These are phyloP conservation scores for Lyophyllum shimeji DNA, from an alignment of 768 basidiomycete species.

Conservation along the genomic window DNA sequence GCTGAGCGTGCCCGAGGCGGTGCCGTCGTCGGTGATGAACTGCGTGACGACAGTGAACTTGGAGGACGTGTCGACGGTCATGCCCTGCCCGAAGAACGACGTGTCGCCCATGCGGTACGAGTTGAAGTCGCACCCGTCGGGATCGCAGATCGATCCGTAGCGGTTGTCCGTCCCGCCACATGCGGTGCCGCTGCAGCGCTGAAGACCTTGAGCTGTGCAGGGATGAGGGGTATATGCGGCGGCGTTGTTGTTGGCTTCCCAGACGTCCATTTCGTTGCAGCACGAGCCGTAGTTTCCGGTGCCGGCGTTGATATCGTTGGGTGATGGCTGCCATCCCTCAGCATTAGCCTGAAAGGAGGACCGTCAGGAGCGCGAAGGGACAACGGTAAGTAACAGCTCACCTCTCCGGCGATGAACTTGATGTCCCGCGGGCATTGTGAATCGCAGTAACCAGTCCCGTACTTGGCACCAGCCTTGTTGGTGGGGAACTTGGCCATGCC, in stretches of 20 bases:
- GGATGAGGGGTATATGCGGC: constrained; percentile 53
- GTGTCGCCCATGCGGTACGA: constrained; percentile 52
- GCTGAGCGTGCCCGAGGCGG: constrained; percentile 45
- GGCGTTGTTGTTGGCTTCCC: constrained; percentile 55
- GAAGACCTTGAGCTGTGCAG: constrained; percentile 39
- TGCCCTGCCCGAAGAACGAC: constrained; percentile 46
- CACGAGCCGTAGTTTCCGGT: constrained; percentile 46
- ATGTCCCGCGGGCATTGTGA: constrained; percentile 62
- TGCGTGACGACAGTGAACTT: constrained; percentile 61
- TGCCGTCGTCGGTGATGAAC: constrained; percentile 27
- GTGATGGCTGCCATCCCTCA: constrained; percentile 35
- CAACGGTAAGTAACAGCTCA: constrained; percentile 19
- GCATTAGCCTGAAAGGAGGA: constrained; percentile 40
- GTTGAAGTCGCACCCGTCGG: constrained; percentile 63
- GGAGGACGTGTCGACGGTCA: constrained; percentile 48
- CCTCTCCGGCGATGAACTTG: constrained; percentile 63
- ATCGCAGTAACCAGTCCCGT: constrained; percentile 47
- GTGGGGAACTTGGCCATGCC: constrained; percentile 41
- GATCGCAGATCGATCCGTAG: constrained; percentile 48
- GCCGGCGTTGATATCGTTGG: constrained; percentile 44
- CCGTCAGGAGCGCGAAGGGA: not conserved
- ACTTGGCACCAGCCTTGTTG: constrained; percentile 56
- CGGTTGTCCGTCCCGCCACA: constrained; percentile 35
- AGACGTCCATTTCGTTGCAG: constrained; percentile 61
- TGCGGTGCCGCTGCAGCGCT: constrained; percentile 39